Percentiles rank a stretch among this genome's conserved stretches.
These are phyloP conservation scores for Suillus discolor DNA, from an alignment of 768 basidiomycete genomes.

Conservation along the genomic window DNA sequence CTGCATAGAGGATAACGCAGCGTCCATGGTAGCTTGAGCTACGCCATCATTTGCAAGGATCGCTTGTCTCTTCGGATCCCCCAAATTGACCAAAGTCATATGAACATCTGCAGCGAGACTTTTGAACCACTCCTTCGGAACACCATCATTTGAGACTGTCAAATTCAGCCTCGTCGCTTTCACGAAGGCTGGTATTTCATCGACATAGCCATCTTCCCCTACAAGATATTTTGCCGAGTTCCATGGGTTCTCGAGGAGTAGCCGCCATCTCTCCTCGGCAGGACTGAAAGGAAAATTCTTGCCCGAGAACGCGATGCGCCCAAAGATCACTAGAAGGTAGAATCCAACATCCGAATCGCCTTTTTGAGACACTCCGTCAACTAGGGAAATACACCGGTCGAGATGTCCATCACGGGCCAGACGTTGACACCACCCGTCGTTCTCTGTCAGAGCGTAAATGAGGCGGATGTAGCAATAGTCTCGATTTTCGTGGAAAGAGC, in stretches of 20 bases:
- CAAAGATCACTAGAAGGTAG: neutral
- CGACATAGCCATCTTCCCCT: no score
- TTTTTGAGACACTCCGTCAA: neutral
- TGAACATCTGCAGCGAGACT: neutral
- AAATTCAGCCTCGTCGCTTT: neutral
- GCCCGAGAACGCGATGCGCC: neutral
- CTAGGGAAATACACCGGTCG: neutral
- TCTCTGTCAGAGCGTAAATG: neutral
- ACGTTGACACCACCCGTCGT: neutral
- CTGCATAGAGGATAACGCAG: neutral
- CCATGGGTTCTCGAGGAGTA: neutral
- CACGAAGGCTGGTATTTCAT: neutral
- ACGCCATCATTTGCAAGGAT: neutral
- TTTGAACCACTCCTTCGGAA: neutral
- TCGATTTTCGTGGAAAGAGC: neutral
- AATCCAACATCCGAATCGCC: neutral
- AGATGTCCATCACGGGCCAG: neutral
- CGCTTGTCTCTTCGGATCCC: neutral
- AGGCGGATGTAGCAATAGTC: neutral
- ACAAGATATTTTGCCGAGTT: no score
- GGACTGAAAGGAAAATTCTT: neutral
- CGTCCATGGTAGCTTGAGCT: neutral
- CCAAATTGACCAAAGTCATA: neutral
- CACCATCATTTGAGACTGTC: neutral
- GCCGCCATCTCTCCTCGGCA: neutral